A percentile compares a stretch with the other conserved stretches of the same genome.
These are phyloP conservation scores for Syncephalastrum monosporum DNA, from an alignment of 371 early-diverging fungal species.

Conservation along the genomic window DNA sequence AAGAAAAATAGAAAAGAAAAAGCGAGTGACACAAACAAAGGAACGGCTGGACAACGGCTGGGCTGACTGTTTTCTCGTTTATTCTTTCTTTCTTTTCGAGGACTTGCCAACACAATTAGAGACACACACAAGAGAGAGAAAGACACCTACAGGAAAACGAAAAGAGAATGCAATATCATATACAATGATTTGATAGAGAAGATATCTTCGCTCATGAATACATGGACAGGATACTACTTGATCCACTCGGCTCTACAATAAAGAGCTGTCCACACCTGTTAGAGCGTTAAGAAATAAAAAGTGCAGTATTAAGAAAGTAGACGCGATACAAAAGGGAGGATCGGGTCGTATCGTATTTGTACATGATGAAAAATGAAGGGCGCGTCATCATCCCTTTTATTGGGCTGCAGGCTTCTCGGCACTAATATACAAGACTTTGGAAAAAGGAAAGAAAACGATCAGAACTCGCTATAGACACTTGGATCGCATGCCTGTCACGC, in stretches of 20 bases:
- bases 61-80: slow-evolving; percentile 2
- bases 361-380: slow-evolving; percentile 9
- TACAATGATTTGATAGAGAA: slow-evolving; percentile 4
- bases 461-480: not conserved
- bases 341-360: not conserved
- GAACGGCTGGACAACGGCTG: not conserved
- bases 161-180: slow-evolving; percentile 3
- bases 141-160: slow-evolving; percentile 4
- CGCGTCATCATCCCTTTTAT: slow-evolving; percentile 7
- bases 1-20: slow-evolving; percentile 1
- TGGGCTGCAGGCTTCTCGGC: slow-evolving; percentile 33
- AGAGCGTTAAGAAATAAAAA: slow-evolving; percentile 31
- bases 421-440: slow-evolving; percentile 47
- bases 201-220: slow-evolving; percentile 43
- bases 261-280: slow-evolving; percentile 46
- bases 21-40: not conserved
- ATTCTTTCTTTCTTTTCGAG: not conserved
- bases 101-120: not conserved
- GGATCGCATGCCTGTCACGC: not conserved
- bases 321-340: not conserved
- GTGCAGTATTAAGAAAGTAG: not conserved
- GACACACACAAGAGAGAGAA: slow-evolving; percentile 1
- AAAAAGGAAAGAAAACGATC: not conserved
- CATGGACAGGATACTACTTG: slow-evolving; percentile 44
- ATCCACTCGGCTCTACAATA: slow-evolving; percentile 21